Evolutionary conservation across 1,139 yeast genomes (phyloP), one percentile per base, ranked within the genome.

Genomic region (Ogataea hybrid): DNA sequence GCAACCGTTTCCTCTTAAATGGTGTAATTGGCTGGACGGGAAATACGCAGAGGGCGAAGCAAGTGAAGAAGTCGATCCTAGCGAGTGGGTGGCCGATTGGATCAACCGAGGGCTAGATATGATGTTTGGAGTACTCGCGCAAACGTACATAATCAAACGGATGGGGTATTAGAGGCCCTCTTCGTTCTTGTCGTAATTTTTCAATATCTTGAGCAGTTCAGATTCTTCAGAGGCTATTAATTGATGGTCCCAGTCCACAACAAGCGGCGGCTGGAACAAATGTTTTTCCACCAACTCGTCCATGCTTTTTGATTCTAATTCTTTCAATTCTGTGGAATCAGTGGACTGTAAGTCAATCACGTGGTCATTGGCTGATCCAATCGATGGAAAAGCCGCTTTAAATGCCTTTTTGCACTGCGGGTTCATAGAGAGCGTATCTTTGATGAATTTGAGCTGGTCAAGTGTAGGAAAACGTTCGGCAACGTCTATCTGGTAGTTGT

Each of bases 21-120:
- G 98, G 98, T 83, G 89, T 4, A 70, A 77, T 27, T 89, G 97
- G 96, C 69, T 88, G 21, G 84, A 81, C 54, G 83, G 72, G 23
- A 41, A 51, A 28, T 51, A 37, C 34, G 49, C 31, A 35, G 54
- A 37, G 42, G 63, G 54, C 20, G 64, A 59, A 5, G 53, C 56
- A 4, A 71, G 63, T 12, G 71, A 64, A 9, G 76, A 69, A n/a
- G 77, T 89, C 32, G 96, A 90, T 61, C 96, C 97, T 10, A 73
- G 88, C 40, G 96, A 87, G 51, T 92, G 98, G 98, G 95, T 92
- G n/a, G 74, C 78, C 40, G 92, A 80, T 46, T 90, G 97, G 97
- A 75, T 92, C 31, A 84, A 79, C 56, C 87, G 85, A 53, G 95
- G 96, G 0, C 70, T 92, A 43, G 79, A 81, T 25, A 72, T 89